phyloP scores from a whole-genome alignment of 1,284 basidiomycete species.

The Bjerkandera adusta region DNA sequence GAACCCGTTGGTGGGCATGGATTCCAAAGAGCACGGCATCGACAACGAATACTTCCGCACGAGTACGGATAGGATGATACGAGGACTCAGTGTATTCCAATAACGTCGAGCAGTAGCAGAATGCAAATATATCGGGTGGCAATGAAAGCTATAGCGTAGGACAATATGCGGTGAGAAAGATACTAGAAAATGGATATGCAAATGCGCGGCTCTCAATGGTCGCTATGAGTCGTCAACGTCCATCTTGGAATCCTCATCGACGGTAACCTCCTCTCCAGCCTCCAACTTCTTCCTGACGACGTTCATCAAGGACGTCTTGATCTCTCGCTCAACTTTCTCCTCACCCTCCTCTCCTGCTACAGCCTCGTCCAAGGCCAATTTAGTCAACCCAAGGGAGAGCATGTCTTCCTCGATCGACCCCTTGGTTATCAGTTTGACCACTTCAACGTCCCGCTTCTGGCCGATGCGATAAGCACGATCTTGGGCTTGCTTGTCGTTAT shows the following conservation, averaged over 20 bases:
- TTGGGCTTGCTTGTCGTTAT: conserved; percentile 93
- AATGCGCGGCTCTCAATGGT: background rate
- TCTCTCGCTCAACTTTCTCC: conserved; percentile 69
- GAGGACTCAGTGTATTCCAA: conserved; percentile 58
- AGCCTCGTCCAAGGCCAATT: conserved; percentile 88
- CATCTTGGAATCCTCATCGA: conserved; percentile 10
- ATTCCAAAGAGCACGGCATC: conserved; percentile 77
- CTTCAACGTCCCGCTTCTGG: conserved; percentile 87
- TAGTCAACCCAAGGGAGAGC: conserved; percentile 85
- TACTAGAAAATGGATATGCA: background rate
- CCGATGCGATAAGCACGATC: conserved; percentile 99
- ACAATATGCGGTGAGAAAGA: background rate
- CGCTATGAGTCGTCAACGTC: conserved; percentile 11
- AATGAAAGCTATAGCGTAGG: background rate
- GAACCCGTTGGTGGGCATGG: conserved; percentile 85
- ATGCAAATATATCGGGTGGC: background rate
- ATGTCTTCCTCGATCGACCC: conserved; percentile 98
- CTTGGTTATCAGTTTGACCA: conserved; percentile 91
- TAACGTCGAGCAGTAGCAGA: conserved; percentile 10
- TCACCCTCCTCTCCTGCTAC: conserved; percentile 74
- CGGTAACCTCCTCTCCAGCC: conserved; percentile 33
- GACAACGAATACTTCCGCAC: conserved; percentile 91
- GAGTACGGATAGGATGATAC: conserved; percentile 77
- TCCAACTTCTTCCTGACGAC: conserved; percentile 72
- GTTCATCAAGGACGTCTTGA: conserved; percentile 81